Evolutionary conservation across 2,329 filamentous ascomycete species (phyloP), one percentile per base, ranked within the genome.

Genomic region (Monilinia aucupariae): DNA sequence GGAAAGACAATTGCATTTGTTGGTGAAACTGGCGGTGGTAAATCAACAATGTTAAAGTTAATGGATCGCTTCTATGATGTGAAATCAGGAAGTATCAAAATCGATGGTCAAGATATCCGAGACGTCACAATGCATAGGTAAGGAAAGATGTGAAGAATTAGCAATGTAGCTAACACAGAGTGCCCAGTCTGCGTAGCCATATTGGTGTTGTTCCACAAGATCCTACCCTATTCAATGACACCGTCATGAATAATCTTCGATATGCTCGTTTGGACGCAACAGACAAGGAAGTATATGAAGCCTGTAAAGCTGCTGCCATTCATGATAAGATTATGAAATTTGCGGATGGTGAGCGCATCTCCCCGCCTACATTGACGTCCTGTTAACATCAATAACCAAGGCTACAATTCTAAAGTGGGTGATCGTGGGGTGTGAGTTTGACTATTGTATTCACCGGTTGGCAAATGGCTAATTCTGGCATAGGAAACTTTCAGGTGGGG

Each of bases 401-500:
- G 69, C 78, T 85, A 39, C 55, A 67, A 74, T 77, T 83, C 69
- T 64, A 72, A 55, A 77, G 80, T 85, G 48, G 74, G 76, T 3
- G 71, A 74, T 64, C 65, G 68, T 52, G 71, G 72, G 64, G 69
- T 73, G 68, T 71, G 88, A 91, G 72, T 83, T 87, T 39, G 20
- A 37, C 15, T 43, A 17, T 49, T 22, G 1, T 34, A 22, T 49
- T 65, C 50, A 3, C 7, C 32, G 17, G 43, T 17, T 20, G 25
- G 22, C n/a, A 45, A 49, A 22, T 45, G 25, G 48, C 85, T 60
- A 34, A 89, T 76, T 82, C 83, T 1, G 90, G 90, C 69, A 80
- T 86, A n/a, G 91, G 87, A 91, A 90, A 73, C 78, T 96, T 0
- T 92, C 88, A 15, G 89, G 90, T n/a, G 91, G 91, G 0, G 91